phyloP scores from a whole-genome alignment of 148 eudicot genomes.

The Chenopodium formosanum region DNA sequence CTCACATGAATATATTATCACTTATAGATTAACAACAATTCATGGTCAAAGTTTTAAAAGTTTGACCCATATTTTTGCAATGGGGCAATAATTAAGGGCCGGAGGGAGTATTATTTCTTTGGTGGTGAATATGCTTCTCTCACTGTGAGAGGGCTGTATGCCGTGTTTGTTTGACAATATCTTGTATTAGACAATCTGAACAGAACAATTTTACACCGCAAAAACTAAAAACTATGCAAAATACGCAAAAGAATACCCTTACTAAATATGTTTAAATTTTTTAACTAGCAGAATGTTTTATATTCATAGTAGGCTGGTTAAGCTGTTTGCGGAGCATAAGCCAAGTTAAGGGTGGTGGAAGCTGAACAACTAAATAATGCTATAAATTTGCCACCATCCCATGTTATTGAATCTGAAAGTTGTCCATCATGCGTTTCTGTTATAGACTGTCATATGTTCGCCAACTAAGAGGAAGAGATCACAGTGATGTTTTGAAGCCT shows the following conservation, averaged over 20 bases:
- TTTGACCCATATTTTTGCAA: no score
- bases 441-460: conserved; percentile 21
- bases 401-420: background rate
- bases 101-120: background rate
- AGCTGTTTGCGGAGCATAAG: background rate
- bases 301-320: background rate
- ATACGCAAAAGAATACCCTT: no score
- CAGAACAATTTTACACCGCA: no score
- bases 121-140: background rate
- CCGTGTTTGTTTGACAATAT: background rate
- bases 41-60: no score
- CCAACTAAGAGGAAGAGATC: conserved; percentile 29
- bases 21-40: no score
- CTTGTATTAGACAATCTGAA: no score
- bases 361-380: background rate
- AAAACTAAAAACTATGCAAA: no score
- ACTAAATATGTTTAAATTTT: background rate
- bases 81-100: no score
- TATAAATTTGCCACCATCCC: background rate
- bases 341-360: background rate
- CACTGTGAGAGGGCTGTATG: background rate
- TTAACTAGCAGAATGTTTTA: background rate
- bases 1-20: no score
- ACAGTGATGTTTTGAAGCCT: conserved; percentile 37
- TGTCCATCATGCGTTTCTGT: background rate